These are phyloP conservation scores for Amphibolis antarctica DNA, from an alignment of 106 monocot species.

Conservation along the genomic window DNA sequence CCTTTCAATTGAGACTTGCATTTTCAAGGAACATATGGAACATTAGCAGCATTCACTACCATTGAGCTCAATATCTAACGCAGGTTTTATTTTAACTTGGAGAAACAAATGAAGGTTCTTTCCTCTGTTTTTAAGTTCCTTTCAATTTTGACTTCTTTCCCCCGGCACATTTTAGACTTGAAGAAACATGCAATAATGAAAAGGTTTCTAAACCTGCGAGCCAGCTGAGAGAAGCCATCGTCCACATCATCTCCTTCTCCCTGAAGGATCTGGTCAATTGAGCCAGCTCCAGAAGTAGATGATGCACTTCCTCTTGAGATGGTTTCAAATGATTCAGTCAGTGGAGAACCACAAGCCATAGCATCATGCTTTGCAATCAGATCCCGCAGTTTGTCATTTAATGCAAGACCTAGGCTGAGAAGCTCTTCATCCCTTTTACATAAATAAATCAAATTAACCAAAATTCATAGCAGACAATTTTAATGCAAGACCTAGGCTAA, in stretches of 20 bases:
- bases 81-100: neutral
- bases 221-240: conserved; percentile 18
- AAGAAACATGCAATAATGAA: neutral
- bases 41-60: neutral
- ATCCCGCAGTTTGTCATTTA: conserved; percentile 69
- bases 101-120: neutral
- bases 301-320: conserved; percentile 2
- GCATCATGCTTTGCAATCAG: conserved; percentile 34
- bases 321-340: conserved; percentile 22
- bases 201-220: conserved; percentile 11
- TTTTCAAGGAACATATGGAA: too few relatives aligned
- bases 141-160: neutral
- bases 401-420: conserved; percentile 45
- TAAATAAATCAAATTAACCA: neutral
- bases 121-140: neutral
- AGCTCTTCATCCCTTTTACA: conserved; percentile 66
- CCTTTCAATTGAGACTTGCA: too few relatives aligned
- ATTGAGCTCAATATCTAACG: neutral
- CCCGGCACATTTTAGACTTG: neutral
- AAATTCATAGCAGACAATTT: neutral
- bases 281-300: neutral
- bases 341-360: conserved; percentile 11
- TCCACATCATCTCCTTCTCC: conserved; percentile 14
- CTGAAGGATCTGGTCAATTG: neutral
- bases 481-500: neutral